Evolutionary conservation across 371 early-diverging fungal species (phyloP).

Genomic region (Nematocida ausubeli): DNA sequence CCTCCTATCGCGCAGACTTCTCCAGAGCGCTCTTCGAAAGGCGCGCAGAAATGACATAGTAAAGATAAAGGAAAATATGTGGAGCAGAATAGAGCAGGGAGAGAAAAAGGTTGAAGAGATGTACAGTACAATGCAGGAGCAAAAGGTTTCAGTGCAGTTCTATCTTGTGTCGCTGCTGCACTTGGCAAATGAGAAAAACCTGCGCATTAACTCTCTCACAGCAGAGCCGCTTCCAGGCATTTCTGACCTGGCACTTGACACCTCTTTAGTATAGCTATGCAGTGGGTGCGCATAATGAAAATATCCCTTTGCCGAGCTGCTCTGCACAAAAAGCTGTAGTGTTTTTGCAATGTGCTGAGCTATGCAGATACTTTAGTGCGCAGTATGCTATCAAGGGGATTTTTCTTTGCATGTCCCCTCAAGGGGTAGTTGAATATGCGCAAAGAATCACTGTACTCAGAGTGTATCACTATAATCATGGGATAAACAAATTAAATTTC

Average conservation of each 20-base stretch:
- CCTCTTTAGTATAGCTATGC: background rate
- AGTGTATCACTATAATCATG: too few species aligned
- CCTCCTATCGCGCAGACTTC: constrained; percentile 43
- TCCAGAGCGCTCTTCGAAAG: constrained; percentile 43
- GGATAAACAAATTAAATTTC: too few species aligned
- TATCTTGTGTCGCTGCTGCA: constrained; percentile 67
- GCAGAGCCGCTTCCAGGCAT: constrained; percentile 1
- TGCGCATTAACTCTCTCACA: background rate
- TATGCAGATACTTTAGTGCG: too few species aligned
- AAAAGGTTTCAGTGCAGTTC: constrained; percentile 67
- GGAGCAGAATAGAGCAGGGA: constrained; percentile 33
- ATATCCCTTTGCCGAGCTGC: background rate
- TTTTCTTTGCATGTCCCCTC: too few species aligned
- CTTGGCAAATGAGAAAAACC: constrained; percentile 66
- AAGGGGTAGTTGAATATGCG: too few species aligned
- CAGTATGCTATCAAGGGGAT: too few species aligned
- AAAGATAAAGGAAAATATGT: constrained; percentile 31
- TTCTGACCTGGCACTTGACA: constrained; percentile 1
- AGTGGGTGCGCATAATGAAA: background rate
- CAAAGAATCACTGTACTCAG: too few species aligned
- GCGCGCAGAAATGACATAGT: constrained; percentile 46
- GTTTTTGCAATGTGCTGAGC: too few species aligned
- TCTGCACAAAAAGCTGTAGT: background rate
- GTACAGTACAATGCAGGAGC: constrained; percentile 19
- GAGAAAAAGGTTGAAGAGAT: constrained; percentile 44